phyloP scores from a whole-genome alignment of 306 rosid genomes.

The Hippophae gyantsensis region DNA sequence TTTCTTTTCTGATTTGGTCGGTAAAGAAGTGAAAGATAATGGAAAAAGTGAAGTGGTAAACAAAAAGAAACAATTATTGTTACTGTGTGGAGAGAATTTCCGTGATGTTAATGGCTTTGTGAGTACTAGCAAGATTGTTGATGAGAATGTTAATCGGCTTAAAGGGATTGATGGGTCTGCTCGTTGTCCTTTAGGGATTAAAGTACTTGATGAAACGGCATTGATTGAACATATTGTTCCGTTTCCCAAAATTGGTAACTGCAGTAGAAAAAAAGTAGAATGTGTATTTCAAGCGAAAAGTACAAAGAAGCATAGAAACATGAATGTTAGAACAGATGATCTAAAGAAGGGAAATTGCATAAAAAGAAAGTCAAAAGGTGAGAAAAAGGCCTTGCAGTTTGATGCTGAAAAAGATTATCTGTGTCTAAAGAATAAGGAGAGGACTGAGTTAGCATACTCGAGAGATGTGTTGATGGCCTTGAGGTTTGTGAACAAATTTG shows the following conservation, averaged over 20 bases:
- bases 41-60: background rate
- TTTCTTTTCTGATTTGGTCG: constrained; percentile 6
- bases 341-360: constrained; percentile 25
- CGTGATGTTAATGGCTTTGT: background rate
- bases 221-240: constrained; percentile 32
- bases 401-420: constrained; percentile 3
- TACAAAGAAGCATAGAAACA: constrained; percentile 18
- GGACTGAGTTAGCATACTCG: constrained; percentile 38
- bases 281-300: constrained; percentile 3
- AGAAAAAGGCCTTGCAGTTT: constrained; percentile 6
- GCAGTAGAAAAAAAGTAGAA: constrained; percentile 12
- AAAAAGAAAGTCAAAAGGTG: constrained; percentile 26
- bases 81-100: too few species aligned
- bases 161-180: constrained; percentile 5
- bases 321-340: constrained; percentile 12
- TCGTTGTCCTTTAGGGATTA: constrained; percentile 32
- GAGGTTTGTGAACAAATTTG: constrained; percentile 38
- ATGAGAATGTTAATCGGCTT: background rate
- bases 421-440: constrained; percentile 14
- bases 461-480: constrained; percentile 56
- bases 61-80: too few species aligned
- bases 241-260: constrained; percentile 6
- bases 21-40: constrained; percentile 2
- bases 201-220: constrained; percentile 83
- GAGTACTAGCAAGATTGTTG: background rate